Percentiles rank a stretch among this genome's conserved stretches.
These are phyloP conservation scores for Gloeostereum incarnatum DNA, from an alignment of 768 basidiomycete genomes.

Conservation along the genomic window DNA sequence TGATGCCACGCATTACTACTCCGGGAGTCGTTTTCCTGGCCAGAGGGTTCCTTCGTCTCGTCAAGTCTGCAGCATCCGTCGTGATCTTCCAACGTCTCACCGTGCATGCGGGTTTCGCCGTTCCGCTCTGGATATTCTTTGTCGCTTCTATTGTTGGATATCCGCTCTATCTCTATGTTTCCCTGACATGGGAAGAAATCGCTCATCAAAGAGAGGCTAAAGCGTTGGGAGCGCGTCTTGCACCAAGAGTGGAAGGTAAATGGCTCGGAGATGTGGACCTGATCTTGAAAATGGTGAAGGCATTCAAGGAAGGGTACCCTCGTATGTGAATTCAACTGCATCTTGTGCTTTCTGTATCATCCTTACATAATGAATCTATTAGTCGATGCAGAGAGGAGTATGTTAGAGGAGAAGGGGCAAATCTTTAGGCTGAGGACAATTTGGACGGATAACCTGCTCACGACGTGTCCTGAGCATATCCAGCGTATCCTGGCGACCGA, in stretches of 20 bases:
- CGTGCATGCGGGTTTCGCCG: too few species aligned
- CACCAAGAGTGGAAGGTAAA: slow-evolving; percentile 27
- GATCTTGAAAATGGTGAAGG: slow-evolving; percentile 22
- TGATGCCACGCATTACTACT: too few species aligned
- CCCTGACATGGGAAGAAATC: slow-evolving; percentile 18
- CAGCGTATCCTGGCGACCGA: slow-evolving; percentile 48
- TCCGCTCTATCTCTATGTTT: slow-evolving; percentile 21
- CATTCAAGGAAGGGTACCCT: slow-evolving; percentile 37
- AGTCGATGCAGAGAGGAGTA: too few species aligned
- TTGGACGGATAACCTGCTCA: slow-evolving; percentile 36
- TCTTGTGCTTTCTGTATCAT: too few species aligned
- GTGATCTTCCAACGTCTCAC: too few species aligned
- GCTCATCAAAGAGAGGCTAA: slow-evolving; percentile 27
- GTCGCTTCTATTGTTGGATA: slow-evolving; percentile 18
- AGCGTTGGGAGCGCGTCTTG: slow-evolving; percentile 34
- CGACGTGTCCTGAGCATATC: slow-evolving; percentile 43
- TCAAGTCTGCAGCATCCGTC: too few species aligned
- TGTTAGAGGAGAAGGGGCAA: slow-evolving; percentile 29
- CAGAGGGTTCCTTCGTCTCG: too few species aligned
- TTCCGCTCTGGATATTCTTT: slow-evolving; percentile 30
- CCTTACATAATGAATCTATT: too few species aligned
- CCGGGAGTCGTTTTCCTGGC: too few species aligned
- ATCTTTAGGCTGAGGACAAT: slow-evolving; percentile 35
- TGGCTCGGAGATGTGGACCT: slow-evolving; percentile 37
- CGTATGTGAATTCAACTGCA: slow-evolving; percentile 29